Base-by-base conservation (phyloP, 2,329 filamentous ascomycete genomes). In the Fusarium tupiense region DNA sequence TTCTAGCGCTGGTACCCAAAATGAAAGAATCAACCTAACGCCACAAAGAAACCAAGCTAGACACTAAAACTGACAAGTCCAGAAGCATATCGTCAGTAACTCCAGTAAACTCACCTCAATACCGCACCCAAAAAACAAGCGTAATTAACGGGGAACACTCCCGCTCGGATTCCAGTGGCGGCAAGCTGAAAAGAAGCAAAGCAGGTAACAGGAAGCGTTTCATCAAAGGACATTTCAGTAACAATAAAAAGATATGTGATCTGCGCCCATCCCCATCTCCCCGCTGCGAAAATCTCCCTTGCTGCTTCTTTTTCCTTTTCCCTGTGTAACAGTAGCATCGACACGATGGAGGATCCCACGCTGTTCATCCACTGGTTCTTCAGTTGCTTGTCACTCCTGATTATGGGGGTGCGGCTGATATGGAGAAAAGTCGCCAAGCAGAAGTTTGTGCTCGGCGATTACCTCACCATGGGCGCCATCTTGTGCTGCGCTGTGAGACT, bases 311-410 rank as follows among this genome's bases (percentile, higher is more conserved):
- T 29, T 13, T 47, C 6, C 4, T 19, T 14, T 52, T 14, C 31
- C 8, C 26, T 13, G 46, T 35, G 22, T 43, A 47, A 33, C 24
- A 35, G 33, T 35, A 35, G 33, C 16, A 35, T 20, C 29, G 20
- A 26, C 26, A 31, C n/a, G n/a, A 61, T 61, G 58, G 47, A 61
- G 38, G 37, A 61, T 53, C 47, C 58, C 33, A 61, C 58, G n/a
- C 37, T 61, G 35, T 29, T 61, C 4, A 56, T 61, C 12, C 58
- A 61, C 58, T 61, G 58, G 58, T 38, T 61, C 37, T 61, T 61
- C 47, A 61, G 58, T 19, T 61, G 58, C 29, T 14, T 61, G 35
- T 38, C 58, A 7, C 58, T 61, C 29, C 29, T 54, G 9, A 26
- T 61, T 2, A 61, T 61, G 58, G 58, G 58, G 29, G 58, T 24